Percentiles rank a stretch among this genome's conserved stretches.
Conservation (phyloP, 129 eudicot species). For the Flaveria robusta region DNA sequence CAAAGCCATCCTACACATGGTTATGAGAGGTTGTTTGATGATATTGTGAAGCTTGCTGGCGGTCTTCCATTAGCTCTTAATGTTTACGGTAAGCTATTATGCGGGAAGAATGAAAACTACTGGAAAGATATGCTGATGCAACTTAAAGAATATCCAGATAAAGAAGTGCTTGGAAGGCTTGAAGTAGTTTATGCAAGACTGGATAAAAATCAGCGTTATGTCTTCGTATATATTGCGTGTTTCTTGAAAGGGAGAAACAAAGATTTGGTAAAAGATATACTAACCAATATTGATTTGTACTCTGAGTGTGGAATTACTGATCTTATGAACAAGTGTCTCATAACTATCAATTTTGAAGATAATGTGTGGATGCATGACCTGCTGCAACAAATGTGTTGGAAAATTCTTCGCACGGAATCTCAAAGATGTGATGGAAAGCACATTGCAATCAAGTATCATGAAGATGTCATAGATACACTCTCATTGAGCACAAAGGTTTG, state of each 20-base stretch:
- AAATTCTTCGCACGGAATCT: neutral
- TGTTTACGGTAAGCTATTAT: slow-evolving; percentile 1
- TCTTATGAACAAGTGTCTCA: neutral
- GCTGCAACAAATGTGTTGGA: neutral
- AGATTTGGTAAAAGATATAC: slow-evolving; percentile 15
- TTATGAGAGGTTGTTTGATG: neutral
- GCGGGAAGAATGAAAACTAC: neutral
- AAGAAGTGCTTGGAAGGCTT: neutral
- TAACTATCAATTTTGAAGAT: neutral
- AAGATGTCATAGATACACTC: neutral
- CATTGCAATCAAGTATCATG: slow-evolving; percentile 9
- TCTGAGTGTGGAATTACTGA: neutral
- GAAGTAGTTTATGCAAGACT: slow-evolving; percentile 9
- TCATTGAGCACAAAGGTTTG: neutral
- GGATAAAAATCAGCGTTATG: neutral
- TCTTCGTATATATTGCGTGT: slow-evolving; percentile 16
- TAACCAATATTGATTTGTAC: neutral
- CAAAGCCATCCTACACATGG: neutral
- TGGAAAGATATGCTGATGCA: neutral
- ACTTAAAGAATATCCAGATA: neutral
- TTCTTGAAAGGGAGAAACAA: slow-evolving; percentile 18
- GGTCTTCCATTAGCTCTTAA: slow-evolving; percentile 16
- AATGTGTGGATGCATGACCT: slow-evolving; percentile 4
- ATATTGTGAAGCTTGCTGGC: slow-evolving; percentile 13
- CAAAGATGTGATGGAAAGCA: neutral